Base-by-base conservation (phyloP, 2,329 filamentous ascomycete species). In the Scedosporium boydii region DNA sequence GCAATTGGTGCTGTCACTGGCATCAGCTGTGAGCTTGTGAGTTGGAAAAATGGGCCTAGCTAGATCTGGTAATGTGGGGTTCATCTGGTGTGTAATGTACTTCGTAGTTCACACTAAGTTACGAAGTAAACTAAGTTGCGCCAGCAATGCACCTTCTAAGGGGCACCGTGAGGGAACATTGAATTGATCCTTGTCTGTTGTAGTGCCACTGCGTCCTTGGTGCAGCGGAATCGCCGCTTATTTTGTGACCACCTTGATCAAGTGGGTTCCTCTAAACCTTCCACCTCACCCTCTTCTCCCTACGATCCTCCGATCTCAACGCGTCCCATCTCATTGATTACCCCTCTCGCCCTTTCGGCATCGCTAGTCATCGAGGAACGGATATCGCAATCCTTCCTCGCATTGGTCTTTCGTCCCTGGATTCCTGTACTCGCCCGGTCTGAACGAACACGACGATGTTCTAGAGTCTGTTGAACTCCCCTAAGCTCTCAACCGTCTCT, bases 271-370 rank as follows among this genome's bases (percentile, higher is more conserved):
- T 27, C 38, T 34, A 55, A 57, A 63, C 60, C 60, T 62, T 64
- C 64, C 64, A 65, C 64, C 61, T 64, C 63, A 64, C 62, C 64
- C 60, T 64, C 60, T 64, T 65, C 53, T 58, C 60, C 12, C 51
- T 23, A 58, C 55, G 38, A 59, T 59, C 58, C 34, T 44, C 57
- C 55, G 34, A 53, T 59, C 41, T 60, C 60, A 42, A 18, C 21
- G 42, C 21, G 60, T 59, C 57, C n/a, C 21, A 46, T n/a, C 48
- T 42, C 60, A 60, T 57, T 53, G 44, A 60, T 62, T 34, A 55
- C 44, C 48, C n/a, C 16, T 42, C 53, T 41, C 59, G 41, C 59
- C 57, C 38, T 44, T 59, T 38, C n/a, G 57, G 57, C 21, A 59
- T 34, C 41, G 42, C 27, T 21, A 53, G 26, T 60, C 44, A n/a